Evolutionary conservation across 1,284 basidiomycete species (phyloP), one percentile per base, ranked within the genome.

Genomic region (Fomitopsis betulina): DNA sequence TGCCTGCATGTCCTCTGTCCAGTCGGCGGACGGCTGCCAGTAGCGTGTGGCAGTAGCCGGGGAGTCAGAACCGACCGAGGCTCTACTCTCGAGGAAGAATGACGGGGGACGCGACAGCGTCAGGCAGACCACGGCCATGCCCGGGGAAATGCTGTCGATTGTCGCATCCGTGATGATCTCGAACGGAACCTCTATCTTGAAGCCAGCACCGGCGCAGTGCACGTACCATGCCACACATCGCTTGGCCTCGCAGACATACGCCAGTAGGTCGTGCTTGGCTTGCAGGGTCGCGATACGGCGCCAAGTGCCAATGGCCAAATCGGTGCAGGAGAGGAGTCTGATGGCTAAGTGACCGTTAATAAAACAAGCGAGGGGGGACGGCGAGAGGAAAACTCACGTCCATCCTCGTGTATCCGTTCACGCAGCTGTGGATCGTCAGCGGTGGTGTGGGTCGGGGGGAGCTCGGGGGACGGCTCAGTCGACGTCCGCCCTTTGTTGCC

Each of bases 111-210:
- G 77, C 15, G 84, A 81, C 35, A 93, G 78, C n/a, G 76, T 66
- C 67, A 92, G 85, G 0, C 82, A 77, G 3, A 84, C 86, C 17
- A 82, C 73, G 23, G 80, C 87, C 13, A 79, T 75, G 23, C 82
- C 84, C 17, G 84, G 80, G 30, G 80, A 73, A 15, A 77, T 72
- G 60, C 83, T 79, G 27, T 76, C 73, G 70, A 89, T 85, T 56
- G 83, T 79, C 6, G 83, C 79, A 47, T 83, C 76, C 21, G 77
- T 62, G 60, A 93, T 84, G 61, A 70, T 77, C 58, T 83, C 77
- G 69, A 87, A 90, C 4, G 87, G 81, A n/a, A 91, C 79, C 62
- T 89, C 87, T 86, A 93, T 92, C 72, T 92, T 91, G 78, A 91
- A 92, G 38, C 86, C 83, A 63, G 80, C 80, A 30, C 87, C 88